These are phyloP conservation scores for Epichloe gansuensis DNA, from an alignment of 2,329 filamentous ascomycete species.

Conservation along the genomic window DNA sequence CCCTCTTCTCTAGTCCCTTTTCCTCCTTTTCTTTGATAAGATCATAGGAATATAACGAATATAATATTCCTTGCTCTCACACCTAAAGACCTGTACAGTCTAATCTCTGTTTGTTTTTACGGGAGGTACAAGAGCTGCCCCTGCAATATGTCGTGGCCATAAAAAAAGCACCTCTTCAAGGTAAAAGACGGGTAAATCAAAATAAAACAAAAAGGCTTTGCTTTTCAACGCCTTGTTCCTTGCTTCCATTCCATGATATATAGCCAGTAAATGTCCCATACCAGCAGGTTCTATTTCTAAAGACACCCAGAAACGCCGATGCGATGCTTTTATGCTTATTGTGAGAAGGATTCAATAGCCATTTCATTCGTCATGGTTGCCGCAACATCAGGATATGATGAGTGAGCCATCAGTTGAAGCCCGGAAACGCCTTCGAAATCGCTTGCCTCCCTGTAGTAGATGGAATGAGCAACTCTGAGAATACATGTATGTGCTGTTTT, in stretches of 20 bases:
- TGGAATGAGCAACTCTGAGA: not conserved
- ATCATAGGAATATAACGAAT: no score
- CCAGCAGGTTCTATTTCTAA: not conserved
- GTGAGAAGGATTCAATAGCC: not conserved
- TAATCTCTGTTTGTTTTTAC: no score
- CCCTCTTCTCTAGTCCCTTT: no score
- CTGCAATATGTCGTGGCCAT: not conserved
- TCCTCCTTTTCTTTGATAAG: no score
- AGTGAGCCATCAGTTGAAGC: not conserved
- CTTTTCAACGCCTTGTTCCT: not conserved
- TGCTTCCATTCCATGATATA: constrained; percentile 1
- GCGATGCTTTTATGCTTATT: not conserved
- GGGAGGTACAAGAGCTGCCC: not conserved
- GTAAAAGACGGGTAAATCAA: not conserved
- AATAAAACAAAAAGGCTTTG: not conserved
- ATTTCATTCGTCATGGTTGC: constrained; percentile 1
- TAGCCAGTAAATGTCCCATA: not conserved
- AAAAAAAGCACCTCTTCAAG: not conserved
- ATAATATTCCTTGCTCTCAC: no score
- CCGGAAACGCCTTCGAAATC: constrained; percentile 7
- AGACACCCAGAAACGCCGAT: constrained; percentile 2
- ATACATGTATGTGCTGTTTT: not conserved
- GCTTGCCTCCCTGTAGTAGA: constrained; percentile 4
- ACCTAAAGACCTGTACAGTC: no score
- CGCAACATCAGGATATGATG: not conserved